A percentile compares a stretch with the other conserved stretches of the same genome.
Conservation (phyloP, 441 rosid species). For the Aquilaria agallochum region DNA sequence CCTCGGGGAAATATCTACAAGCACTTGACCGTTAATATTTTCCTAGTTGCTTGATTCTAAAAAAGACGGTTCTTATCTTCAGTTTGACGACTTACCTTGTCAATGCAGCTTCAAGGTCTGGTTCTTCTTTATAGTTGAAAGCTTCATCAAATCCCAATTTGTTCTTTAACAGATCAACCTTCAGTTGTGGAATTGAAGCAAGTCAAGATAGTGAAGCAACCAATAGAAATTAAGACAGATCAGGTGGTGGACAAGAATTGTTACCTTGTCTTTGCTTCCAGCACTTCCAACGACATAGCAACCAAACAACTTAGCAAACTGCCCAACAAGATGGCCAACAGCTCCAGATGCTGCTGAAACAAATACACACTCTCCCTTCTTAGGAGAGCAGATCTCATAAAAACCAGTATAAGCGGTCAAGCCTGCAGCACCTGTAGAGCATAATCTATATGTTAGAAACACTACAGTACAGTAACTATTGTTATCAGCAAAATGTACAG, state of each 20-base stretch:
- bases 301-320: background rate
- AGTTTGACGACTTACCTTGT: conserved; percentile 19
- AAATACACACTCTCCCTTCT: conserved; percentile 3
- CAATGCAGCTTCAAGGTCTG: conserved; percentile 26
- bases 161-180: conserved; percentile 33
- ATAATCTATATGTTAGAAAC: background rate
- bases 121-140: conserved; percentile 33
- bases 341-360: conserved; percentile 4
- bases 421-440: background rate
- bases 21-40: background rate
- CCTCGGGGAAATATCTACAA: background rate
- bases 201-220: too few species aligned
- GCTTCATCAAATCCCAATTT: conserved; percentile 32
- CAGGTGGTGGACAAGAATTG: background rate
- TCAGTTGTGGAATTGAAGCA: too few species aligned
- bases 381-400: background rate
- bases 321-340: conserved; percentile 5
- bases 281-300: conserved; percentile 7
- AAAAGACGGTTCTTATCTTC: too few species aligned
- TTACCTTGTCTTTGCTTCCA: background rate
- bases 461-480: too few species aligned
- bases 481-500: too few species aligned
- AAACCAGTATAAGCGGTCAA: conserved; percentile 3
- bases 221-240: too few species aligned
- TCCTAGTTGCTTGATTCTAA: background rate